Evolutionary conservation across 805 yeast species (phyloP), one percentile per base, ranked within the genome.

Genomic region (Ogataea kodamae): DNA sequence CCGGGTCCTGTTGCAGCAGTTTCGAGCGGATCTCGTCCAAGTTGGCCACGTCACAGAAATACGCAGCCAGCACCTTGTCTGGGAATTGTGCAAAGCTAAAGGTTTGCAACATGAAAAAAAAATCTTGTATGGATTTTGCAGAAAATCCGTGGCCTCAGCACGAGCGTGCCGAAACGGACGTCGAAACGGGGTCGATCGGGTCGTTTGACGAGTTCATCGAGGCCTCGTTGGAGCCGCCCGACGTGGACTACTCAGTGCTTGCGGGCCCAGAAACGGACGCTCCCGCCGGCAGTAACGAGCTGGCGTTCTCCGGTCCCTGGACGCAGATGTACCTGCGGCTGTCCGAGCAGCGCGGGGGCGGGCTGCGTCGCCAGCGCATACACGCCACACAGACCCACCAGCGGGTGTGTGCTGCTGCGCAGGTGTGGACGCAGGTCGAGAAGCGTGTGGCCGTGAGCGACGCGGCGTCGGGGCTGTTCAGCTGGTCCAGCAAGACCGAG

Each of bases 11-110:
- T 7, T 59, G 57, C 16, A 71, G 58, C 23, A 73, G 64, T 35
- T 65, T 57, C 9, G 47, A 34, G 29, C 74, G 71, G 23, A 85
- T 68, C 5, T 57, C 60, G 3, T 54, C 42, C 9, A 72, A 60
- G 34, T 70, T 70, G 8, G 49, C 35, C 4, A 85, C 75, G 20
- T 67, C 57, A 3, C 57, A 49, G 52, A 67, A 80, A 29, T 74
- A 61, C 5, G 55, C 35, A 1, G 49, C 60, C 25, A 55, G 25
- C 6, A 49, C 40, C 12, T 31, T 39, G 33, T 45, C 31, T 2
- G 46, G 46, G 32, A 51, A 54, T 13, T 45, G 46, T 1, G 48
- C 33, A 3, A 53, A 25, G 20, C 35, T 34, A 5, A 53, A 37
- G 6, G 35, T 28, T 31, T 35, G 35, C 22, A 33, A 33, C 37